These are phyloP conservation scores for Dichotomocladium elegans DNA, from an alignment of 371 early-diverging fungal species.

Conservation along the genomic window DNA sequence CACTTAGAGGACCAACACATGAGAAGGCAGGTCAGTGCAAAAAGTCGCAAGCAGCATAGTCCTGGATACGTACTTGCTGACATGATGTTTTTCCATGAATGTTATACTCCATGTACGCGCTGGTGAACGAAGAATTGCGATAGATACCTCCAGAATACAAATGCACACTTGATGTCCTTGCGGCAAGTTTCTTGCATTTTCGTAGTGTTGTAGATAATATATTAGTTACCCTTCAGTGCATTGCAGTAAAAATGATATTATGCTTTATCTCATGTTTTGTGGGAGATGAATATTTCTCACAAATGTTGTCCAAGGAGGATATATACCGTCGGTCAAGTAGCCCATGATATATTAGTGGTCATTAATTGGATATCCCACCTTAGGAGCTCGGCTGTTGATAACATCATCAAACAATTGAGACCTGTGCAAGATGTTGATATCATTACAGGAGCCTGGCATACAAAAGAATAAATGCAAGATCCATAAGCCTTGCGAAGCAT, in stretches of 20 bases:
- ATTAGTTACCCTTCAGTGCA: not conserved
- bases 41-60: not conserved
- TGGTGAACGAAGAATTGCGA: not conserved
- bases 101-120: not conserved
- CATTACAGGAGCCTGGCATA: not conserved
- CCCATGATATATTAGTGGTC: not conserved
- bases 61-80: not conserved
- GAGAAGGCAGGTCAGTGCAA: not conserved
- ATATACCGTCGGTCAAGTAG: not conserved
- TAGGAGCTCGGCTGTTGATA: not conserved
- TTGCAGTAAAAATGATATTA: not conserved
- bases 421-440: not conserved
- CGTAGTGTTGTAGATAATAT: not conserved
- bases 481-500: not conserved
- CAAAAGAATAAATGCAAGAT: not conserved
- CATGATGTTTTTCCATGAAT: not conserved
- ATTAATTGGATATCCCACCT: not conserved
- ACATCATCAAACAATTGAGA: not conserved
- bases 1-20: not conserved
- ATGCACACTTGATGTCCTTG: not conserved
- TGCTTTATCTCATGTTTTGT: not conserved
- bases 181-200: not conserved
- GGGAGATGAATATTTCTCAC: not conserved
- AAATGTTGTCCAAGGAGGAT: not conserved
- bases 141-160: not conserved